These are phyloP conservation scores for Sugiyamaella valdiviana DNA, from an alignment of 805 yeast species.

Conservation along the genomic window DNA sequence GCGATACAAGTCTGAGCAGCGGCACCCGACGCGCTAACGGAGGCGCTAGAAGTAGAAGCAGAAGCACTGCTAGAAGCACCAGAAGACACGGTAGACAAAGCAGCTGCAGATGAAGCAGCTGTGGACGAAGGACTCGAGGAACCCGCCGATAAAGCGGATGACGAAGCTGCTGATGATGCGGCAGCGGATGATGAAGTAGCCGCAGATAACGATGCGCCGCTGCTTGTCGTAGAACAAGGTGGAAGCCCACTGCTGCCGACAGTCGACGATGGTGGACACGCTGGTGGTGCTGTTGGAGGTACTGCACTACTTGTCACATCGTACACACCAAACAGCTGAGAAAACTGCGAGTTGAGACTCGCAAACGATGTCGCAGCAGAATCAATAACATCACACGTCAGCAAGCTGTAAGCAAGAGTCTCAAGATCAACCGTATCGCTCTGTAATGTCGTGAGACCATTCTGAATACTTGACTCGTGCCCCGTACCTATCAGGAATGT, in stretches of 20 bases:
- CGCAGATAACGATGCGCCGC: neutral
- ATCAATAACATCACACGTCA: conserved; percentile 13
- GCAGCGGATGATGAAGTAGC: conserved; percentile 4
- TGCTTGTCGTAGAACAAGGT: conserved; percentile 3
- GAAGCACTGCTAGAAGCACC: neutral
- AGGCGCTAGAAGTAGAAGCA: conserved; percentile 7
- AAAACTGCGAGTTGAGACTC: conserved; percentile 6
- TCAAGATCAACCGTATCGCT: conserved; percentile 20
- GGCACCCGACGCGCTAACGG: neutral
- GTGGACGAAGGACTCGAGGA: neutral
- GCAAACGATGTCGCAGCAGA: conserved; percentile 14
- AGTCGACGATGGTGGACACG: neutral
- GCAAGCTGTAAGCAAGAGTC: conserved; percentile 12
- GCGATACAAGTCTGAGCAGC: conserved; percentile 6
- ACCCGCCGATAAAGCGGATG: neutral
- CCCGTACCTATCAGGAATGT: conserved; percentile 23
- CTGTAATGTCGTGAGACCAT: conserved; percentile 21
- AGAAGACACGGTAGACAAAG: neutral
- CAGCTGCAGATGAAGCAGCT: too few species aligned
- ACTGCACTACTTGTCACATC: neutral
- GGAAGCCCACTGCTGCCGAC: conserved; percentile 1
- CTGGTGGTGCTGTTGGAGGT: conserved; percentile 1
- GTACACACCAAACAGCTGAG: conserved; percentile 8
- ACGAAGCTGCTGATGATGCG: neutral
- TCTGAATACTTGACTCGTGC: conserved; percentile 19